These are phyloP conservation scores for Uromyces viciae-fabae DNA, from an alignment of 1,284 basidiomycete genomes.

Conservation along the genomic window DNA sequence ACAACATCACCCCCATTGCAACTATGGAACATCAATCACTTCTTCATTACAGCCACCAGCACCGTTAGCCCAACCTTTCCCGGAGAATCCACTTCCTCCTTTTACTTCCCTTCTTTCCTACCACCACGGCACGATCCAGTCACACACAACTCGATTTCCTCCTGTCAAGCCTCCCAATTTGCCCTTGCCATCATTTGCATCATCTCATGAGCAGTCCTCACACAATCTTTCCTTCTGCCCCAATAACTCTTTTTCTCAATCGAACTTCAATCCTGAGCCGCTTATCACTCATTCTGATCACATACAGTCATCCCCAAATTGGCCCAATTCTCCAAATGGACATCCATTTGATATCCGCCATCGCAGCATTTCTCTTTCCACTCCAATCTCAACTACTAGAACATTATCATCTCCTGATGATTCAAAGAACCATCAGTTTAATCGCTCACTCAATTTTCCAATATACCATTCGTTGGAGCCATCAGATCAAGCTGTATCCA, in stretches of 20 bases:
- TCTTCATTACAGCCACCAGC: not conserved
- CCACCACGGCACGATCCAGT: not conserved
- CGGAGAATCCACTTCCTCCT: not conserved
- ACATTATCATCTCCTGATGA: too few relatives aligned
- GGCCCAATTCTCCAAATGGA: constrained; percentile 20
- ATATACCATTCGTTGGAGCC: constrained; percentile 11
- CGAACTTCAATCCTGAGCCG: constrained; percentile 8
- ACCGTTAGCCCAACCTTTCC: not conserved
- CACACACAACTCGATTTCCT: not conserved
- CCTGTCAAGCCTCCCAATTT: not conserved
- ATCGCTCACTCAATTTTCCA: constrained; percentile 20
- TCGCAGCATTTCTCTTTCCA: constrained; percentile 28
- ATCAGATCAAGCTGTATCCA: constrained; percentile 14
- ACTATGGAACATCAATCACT: not conserved
- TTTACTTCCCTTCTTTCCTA: not conserved
- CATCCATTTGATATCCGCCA: constrained; percentile 26
- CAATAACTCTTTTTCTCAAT: not conserved
- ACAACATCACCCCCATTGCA: not conserved
- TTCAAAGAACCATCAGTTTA: constrained; percentile 4
- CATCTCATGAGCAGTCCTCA: not conserved
- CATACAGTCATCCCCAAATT: constrained; percentile 20
- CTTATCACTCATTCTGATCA: constrained; percentile 21
- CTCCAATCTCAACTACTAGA: constrained; percentile 24
- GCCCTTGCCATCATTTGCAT: not conserved
- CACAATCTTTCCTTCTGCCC: too few relatives aligned